Percentiles rank a stretch among this genome's conserved stretches.
phyloP scores from a whole-genome alignment of 2,329 filamentous ascomycete species.

The Metarhizium humberi region DNA sequence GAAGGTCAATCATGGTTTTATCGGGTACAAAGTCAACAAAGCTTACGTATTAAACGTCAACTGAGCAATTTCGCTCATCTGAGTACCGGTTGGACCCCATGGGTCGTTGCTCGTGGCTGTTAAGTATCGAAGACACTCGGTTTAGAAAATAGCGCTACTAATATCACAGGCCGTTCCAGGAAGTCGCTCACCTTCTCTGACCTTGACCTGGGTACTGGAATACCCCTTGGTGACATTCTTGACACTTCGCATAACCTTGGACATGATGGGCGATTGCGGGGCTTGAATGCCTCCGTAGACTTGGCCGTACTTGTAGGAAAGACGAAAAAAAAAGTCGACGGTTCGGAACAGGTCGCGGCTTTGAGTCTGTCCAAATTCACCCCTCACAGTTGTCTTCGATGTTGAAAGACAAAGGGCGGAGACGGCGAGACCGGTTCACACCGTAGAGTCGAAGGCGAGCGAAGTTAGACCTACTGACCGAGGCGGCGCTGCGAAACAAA shows the following conservation, averaged over 20 bases:
- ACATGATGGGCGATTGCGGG: slow-evolving; percentile 53
- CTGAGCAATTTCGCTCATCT: slow-evolving; percentile 98
- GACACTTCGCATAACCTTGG: slow-evolving; percentile 91
- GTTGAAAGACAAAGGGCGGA: neutral
- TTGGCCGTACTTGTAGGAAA: neutral
- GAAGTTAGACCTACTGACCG: neutral
- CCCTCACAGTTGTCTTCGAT: neutral
- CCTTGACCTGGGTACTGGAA: slow-evolving; percentile 92
- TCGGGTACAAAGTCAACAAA: neutral
- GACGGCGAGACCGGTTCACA: neutral
- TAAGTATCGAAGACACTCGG: slow-evolving; percentile 11
- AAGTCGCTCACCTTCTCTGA: slow-evolving; percentile 69
- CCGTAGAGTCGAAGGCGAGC: neutral
- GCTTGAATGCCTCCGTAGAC: slow-evolving; percentile 1
- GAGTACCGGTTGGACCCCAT: slow-evolving; percentile 94
- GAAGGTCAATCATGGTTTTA: neutral
- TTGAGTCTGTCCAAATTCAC: neutral
- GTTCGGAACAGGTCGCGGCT: neutral
- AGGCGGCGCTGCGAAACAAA: neutral
- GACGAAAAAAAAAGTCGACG: neutral
- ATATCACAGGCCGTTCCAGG: neutral
- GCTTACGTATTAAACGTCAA: slow-evolving; percentile 92
- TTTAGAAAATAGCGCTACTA: neutral
- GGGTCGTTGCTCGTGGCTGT: slow-evolving; percentile 95
- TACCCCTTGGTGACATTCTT: slow-evolving; percentile 99